A percentile compares a stretch with the other conserved stretches of the same genome.
Conservation (phyloP, 345 rosid genomes). For the Euphorbia pulcherrima region DNA sequence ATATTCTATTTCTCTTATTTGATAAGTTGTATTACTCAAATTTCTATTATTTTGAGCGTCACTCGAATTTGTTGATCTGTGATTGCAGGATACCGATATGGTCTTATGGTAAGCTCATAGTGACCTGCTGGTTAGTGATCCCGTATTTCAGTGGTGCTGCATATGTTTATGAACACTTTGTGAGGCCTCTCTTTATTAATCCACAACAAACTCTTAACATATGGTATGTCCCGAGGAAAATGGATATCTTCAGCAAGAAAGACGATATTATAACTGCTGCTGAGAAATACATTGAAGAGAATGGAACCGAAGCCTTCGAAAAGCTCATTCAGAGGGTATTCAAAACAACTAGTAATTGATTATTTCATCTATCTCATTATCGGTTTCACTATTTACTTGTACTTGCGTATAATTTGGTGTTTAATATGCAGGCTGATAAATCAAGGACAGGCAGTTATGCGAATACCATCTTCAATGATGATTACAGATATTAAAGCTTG, state of each 20-base stretch:
- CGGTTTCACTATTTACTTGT: not conserved
- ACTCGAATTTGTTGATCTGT: constrained; percentile 6
- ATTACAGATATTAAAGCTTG: constrained; percentile 22
- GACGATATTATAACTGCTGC: constrained; percentile 91
- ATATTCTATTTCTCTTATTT: not conserved
- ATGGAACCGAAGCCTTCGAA: constrained; percentile 88
- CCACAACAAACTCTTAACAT: constrained; percentile 67
- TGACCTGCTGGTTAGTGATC: constrained; percentile 92
- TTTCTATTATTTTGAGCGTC: not conserved
- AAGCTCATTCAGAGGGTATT: constrained; percentile 68
- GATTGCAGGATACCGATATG: constrained; percentile 79
- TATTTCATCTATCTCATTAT: not conserved
- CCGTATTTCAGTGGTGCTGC: constrained; percentile 97
- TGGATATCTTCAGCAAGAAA: constrained; percentile 49
- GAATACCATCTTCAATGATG: constrained; percentile 26
- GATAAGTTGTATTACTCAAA: not conserved
- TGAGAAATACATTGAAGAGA: constrained; percentile 70
- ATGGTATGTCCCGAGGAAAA: constrained; percentile 90
- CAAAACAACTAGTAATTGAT: not conserved
- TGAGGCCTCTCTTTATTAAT: constrained; percentile 73
- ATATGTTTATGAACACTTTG: constrained; percentile 75
- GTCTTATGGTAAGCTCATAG: constrained; percentile 70
- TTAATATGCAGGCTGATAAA: constrained; percentile 53
- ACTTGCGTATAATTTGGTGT: not conserved
- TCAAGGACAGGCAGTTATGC: constrained; percentile 33